A percentile compares a stretch with the other conserved stretches of the same genome.
Evolutionary conservation across 805 yeast genomes (phyloP).

Genomic region (Ogataea pini): DNA sequence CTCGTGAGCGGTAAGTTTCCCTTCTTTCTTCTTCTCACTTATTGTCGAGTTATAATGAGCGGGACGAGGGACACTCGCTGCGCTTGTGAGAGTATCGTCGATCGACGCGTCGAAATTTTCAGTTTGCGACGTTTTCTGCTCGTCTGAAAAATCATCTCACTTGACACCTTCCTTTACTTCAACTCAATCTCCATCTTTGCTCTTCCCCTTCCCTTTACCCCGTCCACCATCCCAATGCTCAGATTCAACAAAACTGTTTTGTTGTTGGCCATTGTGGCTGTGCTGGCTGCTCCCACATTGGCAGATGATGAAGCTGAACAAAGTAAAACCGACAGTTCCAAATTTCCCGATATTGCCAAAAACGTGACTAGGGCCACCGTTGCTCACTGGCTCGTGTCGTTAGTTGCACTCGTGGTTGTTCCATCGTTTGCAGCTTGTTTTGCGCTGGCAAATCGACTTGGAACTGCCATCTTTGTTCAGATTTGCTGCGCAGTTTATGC

Average conservation of each 20-base stretch:
- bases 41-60: too few species aligned
- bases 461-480: slow-evolving; percentile 49
- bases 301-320: neutral
- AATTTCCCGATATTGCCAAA: slow-evolving; percentile 24
- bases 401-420: slow-evolving; percentile 47
- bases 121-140: neutral
- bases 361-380: slow-evolving; percentile 49
- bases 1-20: too few species aligned
- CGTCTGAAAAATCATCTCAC: neutral
- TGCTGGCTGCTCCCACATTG: neutral
- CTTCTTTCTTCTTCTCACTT: too few species aligned
- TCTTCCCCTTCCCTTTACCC: neutral
- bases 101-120: neutral
- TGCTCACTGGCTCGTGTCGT: slow-evolving; percentile 63
- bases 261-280: neutral
- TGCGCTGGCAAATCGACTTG: slow-evolving; percentile 53
- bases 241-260: neutral
- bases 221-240: neutral
- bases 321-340: slow-evolving; percentile 8
- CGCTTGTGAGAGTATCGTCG: too few species aligned
- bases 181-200: neutral
- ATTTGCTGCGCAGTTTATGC: slow-evolving; percentile 50
- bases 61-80: too few species aligned
- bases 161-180: too few species aligned
- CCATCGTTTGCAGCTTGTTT: slow-evolving; percentile 59